These are phyloP conservation scores for Avena sativa DNA, from an alignment of 176 grass and related monocot genomes.

Conservation along the genomic window DNA sequence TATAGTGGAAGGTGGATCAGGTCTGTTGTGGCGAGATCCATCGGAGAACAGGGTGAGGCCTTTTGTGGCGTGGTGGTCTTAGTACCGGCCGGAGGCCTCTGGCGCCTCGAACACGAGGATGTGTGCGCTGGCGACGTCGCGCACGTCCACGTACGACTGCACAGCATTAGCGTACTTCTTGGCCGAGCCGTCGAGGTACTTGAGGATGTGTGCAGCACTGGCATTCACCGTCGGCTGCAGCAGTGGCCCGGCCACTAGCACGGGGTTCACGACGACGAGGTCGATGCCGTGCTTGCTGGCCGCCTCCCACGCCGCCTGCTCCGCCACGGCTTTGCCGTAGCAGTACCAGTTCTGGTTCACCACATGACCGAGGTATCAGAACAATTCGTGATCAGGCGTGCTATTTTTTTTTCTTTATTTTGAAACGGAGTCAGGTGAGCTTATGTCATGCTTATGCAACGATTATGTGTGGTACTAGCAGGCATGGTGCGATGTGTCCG, in stretches of 20 bases:
- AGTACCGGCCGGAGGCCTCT: conserved; percentile 57
- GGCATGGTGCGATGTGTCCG: neutral
- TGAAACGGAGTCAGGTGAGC: neutral
- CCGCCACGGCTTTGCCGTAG: conserved; percentile 84
- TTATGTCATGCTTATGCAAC: conserved; percentile 36
- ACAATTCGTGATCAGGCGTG: neutral
- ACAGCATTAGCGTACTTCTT: conserved; percentile 85
- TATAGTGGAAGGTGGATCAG: too few relatives aligned
- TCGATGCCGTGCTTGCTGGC: conserved; percentile 58
- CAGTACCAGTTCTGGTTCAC: conserved; percentile 94
- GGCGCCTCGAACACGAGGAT: conserved; percentile 71
- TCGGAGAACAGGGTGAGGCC: too few relatives aligned
- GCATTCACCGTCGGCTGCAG: conserved; percentile 89
- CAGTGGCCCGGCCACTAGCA: conserved; percentile 83
- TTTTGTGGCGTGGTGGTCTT: too few relatives aligned
- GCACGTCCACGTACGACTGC: conserved; percentile 92
- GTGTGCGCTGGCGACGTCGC: conserved; percentile 83
- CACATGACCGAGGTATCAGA: neutral
- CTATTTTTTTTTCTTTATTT: neutral
- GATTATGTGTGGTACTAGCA: neutral
- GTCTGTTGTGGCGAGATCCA: too few relatives aligned
- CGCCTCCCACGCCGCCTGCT: conserved; percentile 68
- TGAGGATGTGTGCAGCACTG: conserved; percentile 79
- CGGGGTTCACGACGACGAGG: conserved; percentile 80
- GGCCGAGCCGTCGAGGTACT: conserved; percentile 90